Evolutionary conservation across 768 basidiomycete species (phyloP).

Genomic region (Daedaleopsis nitida): DNA sequence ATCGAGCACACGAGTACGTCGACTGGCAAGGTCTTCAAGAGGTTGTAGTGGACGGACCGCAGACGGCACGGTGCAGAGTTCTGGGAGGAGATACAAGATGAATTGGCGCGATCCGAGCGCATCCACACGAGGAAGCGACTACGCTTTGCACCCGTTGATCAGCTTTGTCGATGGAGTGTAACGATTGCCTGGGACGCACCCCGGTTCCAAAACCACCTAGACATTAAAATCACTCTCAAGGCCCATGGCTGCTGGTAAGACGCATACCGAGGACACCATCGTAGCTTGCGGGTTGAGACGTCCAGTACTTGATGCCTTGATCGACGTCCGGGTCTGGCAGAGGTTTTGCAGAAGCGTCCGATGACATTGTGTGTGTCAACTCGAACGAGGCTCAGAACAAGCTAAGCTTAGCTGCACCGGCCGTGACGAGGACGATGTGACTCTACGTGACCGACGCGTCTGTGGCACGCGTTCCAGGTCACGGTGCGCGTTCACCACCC

Average conservation of each 20-base stretch:
- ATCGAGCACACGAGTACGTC: slow-evolving; percentile 78
- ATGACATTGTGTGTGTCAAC: background rate
- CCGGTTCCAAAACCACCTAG: slow-evolving; percentile 59
- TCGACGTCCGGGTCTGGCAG: slow-evolving; percentile 58
- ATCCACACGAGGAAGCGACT: slow-evolving; percentile 91
- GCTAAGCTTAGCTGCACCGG: background rate
- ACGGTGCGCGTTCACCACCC: slow-evolving; percentile 1
- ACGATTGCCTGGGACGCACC: slow-evolving; percentile 31
- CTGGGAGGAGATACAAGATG: slow-evolving; percentile 78
- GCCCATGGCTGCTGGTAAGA: background rate
- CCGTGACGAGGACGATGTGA: background rate
- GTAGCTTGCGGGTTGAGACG: slow-evolving; percentile 72
- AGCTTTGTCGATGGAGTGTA: no score
- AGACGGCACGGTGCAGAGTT: slow-evolving; percentile 76
- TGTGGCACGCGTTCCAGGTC: slow-evolving; percentile 9
- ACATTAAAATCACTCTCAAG: slow-evolving; percentile 14
- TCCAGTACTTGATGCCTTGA: slow-evolving; percentile 88
- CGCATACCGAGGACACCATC: slow-evolving; percentile 82
- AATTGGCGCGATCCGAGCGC: slow-evolving; percentile 89
- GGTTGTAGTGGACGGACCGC: slow-evolving; percentile 56
- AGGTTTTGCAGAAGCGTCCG: slow-evolving; percentile 3
- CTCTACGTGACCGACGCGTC: slow-evolving; percentile 9
- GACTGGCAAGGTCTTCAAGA: slow-evolving; percentile 24
- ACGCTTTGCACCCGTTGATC: background rate
- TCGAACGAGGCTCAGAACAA: background rate